phyloP scores from a whole-genome alignment of 495 filamentous ascomycete species.

The Bryoglossum gracile region DNA sequence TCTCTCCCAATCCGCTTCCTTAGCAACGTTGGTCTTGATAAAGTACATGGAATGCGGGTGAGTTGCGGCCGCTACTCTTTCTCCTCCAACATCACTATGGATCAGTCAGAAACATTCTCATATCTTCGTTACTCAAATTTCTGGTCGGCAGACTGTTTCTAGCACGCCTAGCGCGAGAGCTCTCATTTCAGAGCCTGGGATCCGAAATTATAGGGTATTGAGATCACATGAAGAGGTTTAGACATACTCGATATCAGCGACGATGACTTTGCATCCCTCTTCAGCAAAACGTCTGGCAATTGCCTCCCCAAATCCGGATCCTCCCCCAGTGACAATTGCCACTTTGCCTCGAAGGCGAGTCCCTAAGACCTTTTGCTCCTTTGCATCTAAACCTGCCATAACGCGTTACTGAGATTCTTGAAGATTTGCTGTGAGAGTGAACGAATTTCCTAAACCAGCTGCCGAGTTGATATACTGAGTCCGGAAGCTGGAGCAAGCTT shows the following conservation, averaged over 20 bases:
- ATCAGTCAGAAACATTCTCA: background rate
- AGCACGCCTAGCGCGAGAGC: no score
- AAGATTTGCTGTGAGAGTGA: no score
- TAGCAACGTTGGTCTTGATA: constrained; percentile 44
- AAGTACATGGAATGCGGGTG: constrained; percentile 34
- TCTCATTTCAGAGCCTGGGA: no score
- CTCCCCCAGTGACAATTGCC: constrained; percentile 45
- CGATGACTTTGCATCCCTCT: constrained; percentile 51
- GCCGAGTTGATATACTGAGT: no score
- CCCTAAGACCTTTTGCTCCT: constrained; percentile 15
- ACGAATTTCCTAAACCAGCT: no score
- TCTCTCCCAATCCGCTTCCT: constrained; percentile 40
- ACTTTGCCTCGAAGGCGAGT: constrained; percentile 41
- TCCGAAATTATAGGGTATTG: no score
- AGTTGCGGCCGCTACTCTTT: constrained; percentile 34
- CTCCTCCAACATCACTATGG: constrained; percentile 35
- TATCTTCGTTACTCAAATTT: background rate
- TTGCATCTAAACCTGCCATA: no score
- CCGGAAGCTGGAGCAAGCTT: no score
- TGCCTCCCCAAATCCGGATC: constrained; percentile 52
- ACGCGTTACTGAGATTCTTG: no score
- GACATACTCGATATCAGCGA: constrained; percentile 47
- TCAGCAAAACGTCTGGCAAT: constrained; percentile 49
- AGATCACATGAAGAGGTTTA: no score
- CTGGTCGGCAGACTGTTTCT: background rate